These are phyloP conservation scores for Erysimum cheiranthoides DNA, from an alignment of 345 rosid genomes.

Conservation along the genomic window DNA sequence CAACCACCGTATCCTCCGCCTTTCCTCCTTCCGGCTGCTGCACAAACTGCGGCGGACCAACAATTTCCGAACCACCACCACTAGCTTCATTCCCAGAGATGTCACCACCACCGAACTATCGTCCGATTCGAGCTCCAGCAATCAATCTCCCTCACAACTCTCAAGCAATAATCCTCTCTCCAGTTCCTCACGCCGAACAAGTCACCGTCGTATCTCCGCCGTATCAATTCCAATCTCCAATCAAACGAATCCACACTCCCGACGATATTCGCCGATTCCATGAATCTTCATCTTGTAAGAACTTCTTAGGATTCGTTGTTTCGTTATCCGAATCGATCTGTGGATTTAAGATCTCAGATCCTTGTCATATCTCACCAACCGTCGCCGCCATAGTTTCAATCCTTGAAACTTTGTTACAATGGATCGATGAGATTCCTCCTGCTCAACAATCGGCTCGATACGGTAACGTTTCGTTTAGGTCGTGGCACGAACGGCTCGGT, in stretches of 20 bases:
- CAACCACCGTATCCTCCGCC: conserved; percentile 42
- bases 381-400: conserved; percentile 58
- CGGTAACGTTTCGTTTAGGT: conserved; percentile 84
- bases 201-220: conserved; percentile 64
- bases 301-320: conserved; percentile 86
- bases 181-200: conserved; percentile 76
- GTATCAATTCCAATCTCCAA: conserved; percentile 59
- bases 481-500: conserved; percentile 73
- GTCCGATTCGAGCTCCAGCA: conserved; percentile 87
- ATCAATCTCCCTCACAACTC: conserved; percentile 62
- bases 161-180: conserved; percentile 81
- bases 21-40: conserved; percentile 50
- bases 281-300: conserved; percentile 55
- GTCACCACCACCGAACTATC: conserved; percentile 78
- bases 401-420: conserved; percentile 57
- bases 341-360: conserved; percentile 70
- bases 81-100: conserved; percentile 58
- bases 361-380: conserved; percentile 63
- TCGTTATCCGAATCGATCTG: conserved; percentile 83
- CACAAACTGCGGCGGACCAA: conserved; percentile 71
- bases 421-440: conserved; percentile 91
- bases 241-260: conserved; percentile 70
- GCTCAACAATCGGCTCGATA: conserved; percentile 74
- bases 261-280: conserved; percentile 77
- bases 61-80: conserved; percentile 56